These are phyloP conservation scores for Pyrenophora teres DNA, from an alignment of 2,329 filamentous ascomycete species.

Conservation along the genomic window DNA sequence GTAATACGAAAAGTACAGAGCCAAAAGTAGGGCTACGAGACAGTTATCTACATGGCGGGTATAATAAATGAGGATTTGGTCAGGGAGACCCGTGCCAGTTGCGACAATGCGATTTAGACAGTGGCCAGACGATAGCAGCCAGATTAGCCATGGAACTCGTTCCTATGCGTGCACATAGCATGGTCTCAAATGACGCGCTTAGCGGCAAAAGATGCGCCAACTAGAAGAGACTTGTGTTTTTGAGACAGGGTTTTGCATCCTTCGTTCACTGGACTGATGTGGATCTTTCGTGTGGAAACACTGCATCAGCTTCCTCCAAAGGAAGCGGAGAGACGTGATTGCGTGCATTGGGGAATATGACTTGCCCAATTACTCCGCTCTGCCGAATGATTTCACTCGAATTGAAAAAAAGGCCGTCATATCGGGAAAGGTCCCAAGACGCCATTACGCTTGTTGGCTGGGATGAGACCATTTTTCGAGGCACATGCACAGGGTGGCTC, in stretches of 20 bases:
- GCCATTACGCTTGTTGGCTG: neutral
- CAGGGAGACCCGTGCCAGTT: neutral
- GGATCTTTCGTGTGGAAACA: neutral
- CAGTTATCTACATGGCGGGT: neutral
- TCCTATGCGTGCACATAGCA: neutral
- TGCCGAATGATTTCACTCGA: neutral
- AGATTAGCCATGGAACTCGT: neutral
- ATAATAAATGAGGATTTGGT: neutral
- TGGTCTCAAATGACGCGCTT: neutral
- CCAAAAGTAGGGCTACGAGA: neutral
- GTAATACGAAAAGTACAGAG: neutral
- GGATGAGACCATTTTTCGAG: neutral
- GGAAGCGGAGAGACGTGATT: neutral
- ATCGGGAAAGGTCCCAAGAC: neutral
- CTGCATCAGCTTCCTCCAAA: neutral
- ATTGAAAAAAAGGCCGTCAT: neutral
- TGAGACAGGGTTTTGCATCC: neutral
- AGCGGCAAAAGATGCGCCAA: neutral
- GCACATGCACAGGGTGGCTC: slow-evolving; percentile 3
- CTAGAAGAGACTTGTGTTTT: neutral
- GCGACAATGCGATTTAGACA: neutral
- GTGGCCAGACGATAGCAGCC: neutral
- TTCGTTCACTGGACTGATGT: neutral
- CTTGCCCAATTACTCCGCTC: neutral
- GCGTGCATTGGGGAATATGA: neutral